A percentile compares a stretch with the other conserved stretches of the same genome.
Conservation (phyloP, 768 basidiomycete species). For the Phallus indusiatus region DNA sequence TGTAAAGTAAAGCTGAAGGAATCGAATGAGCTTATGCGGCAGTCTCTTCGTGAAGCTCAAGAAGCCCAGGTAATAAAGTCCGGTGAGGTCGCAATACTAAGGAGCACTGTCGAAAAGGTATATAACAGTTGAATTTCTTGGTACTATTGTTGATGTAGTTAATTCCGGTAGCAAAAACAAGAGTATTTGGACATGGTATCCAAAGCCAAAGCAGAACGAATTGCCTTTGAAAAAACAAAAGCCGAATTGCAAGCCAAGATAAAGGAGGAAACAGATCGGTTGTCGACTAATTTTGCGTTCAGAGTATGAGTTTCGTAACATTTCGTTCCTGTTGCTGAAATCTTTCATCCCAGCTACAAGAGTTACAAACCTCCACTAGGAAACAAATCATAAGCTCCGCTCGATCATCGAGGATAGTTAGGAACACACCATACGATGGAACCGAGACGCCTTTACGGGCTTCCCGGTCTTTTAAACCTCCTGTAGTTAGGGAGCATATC, state of each 20-base stretch:
- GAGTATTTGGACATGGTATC: conserved; percentile 49
- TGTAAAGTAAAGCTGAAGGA: conserved; percentile 33
- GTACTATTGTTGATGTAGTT: not conserved
- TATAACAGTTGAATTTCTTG: not conserved
- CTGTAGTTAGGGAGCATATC: conserved; percentile 11
- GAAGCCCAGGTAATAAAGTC: conserved; percentile 50
- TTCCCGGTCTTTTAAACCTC: conserved; percentile 16
- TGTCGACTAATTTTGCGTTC: conserved; percentile 61
- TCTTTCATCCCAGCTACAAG: conserved; percentile 44
- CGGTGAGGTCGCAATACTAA: conserved; percentile 60
- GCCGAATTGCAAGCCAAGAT: conserved; percentile 47
- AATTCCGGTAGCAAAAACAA: conserved; percentile 36
- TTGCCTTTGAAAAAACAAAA: conserved; percentile 50
- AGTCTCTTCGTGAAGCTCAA: conserved; percentile 36
- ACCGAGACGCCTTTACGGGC: conserved; percentile 32
- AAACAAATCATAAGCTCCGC: conserved; percentile 35
- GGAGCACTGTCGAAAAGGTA: conserved; percentile 64
- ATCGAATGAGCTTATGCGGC: conserved; percentile 38
- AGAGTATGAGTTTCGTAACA: conserved; percentile 34
- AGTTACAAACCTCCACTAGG: conserved; percentile 47
- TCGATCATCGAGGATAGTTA: conserved; percentile 30
- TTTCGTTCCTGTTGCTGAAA: not conserved
- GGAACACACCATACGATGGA: conserved; percentile 19
- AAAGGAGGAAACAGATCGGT: conserved; percentile 58
- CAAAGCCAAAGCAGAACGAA: conserved; percentile 49